Base-by-base conservation (phyloP, 257 asterid species). In the Lycium ferocissimum region DNA sequence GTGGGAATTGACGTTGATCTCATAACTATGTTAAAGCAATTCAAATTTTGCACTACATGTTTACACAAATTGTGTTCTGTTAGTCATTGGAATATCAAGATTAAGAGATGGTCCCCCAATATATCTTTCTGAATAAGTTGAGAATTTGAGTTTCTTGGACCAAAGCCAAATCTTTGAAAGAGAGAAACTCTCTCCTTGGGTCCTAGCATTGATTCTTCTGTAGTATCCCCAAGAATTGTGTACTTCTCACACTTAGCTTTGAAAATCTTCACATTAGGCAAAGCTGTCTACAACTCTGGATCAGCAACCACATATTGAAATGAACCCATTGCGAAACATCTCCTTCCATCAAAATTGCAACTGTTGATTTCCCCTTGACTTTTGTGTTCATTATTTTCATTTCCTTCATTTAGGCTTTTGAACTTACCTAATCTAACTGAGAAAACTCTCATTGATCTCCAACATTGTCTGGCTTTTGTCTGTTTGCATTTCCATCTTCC, bases 151-250 rank as follows among this genome's bases (percentile, higher is more conserved):
- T 80, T 88, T 92, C 83, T 91, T 91, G 88, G 97, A 90, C 97
- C 97, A 93, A 0, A 92, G 90, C 97, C 97, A 92, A 75, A 93
- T 91, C 91, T 92, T 93, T 73, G 95, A 93, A 57, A 92, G 91
- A 67, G 97, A 93, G 83, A 85, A 91, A 76, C 97, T 93, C 35
- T 93, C 97, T 9, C 93, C 92, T 88, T 91, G 82, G 59, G 90
- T 87, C 89, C 91, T 86, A 17, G 71, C 84, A 73, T 84, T 85
- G 15, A 93, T 92, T 88, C 93, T 56, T 91, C 93, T 7, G 67
- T n/a, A 37, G 18, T 81, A 54, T 86, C 94, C 22, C 62, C 80
- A 73, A 7, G 2, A 17, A 33, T 85, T 26, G 61, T 73, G 20
- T 75, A 5, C 45, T 40, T 49, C 13, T 79, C 82, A 54, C 20